Evolutionary conservation across 1,284 basidiomycete genomes (phyloP).

Genomic region (Tilletia setariae): DNA sequence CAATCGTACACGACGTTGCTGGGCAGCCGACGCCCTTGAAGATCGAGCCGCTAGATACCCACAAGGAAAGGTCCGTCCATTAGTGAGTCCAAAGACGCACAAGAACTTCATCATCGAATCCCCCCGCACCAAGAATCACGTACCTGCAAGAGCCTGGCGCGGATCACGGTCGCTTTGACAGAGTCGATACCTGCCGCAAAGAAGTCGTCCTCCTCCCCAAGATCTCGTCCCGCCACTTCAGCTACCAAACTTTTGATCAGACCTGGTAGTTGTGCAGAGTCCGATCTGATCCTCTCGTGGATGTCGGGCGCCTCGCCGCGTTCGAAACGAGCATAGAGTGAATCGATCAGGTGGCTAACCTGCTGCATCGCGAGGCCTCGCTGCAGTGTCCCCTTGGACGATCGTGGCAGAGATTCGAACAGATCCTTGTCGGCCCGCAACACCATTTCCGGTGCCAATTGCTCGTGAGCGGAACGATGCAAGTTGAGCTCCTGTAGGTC

Average conservation of each 20-base stretch:
- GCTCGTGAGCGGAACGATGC: conserved; percentile 28
- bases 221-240: background rate
- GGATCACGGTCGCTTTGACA: conserved; percentile 34
- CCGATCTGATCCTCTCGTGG: background rate
- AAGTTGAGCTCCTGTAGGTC: conserved; percentile 27
- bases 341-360: conserved; percentile 27
- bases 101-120: no score
- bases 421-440: conserved; percentile 22
- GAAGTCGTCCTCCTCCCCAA: conserved; percentile 26
- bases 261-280: background rate
- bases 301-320: conserved; percentile 23
- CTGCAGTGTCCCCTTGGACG: conserved; percentile 41
- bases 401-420: conserved; percentile 26
- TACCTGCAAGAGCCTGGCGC: conserved; percentile 29
- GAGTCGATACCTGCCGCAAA: conserved; percentile 39
- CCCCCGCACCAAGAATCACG: no score
- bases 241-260: background rate
- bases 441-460: conserved; percentile 33
- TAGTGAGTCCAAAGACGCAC: no score
- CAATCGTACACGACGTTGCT: conserved; percentile 36
- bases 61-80: no score
- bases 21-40: conserved; percentile 16
- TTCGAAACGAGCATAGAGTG: conserved; percentile 33
- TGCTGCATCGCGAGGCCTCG: conserved; percentile 32
- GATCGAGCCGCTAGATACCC: conserved; percentile 9